Conservation (phyloP, 1,139 yeast genomes). For the Candida glucosophila region DNA sequence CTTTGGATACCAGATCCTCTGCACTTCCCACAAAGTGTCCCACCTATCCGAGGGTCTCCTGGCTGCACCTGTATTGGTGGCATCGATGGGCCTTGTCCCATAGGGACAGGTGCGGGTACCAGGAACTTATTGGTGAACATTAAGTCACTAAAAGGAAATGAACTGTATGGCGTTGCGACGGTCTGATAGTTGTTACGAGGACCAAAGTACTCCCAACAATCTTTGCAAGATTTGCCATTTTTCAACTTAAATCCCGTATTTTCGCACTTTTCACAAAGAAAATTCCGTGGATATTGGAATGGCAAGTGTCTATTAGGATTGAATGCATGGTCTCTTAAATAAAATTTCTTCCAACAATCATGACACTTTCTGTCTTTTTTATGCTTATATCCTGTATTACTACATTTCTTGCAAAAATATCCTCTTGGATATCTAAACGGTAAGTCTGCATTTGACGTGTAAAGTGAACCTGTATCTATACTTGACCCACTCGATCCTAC, state of each 20-base stretch:
- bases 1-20: slow-evolving; percentile 57
- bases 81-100: slow-evolving; percentile 5
- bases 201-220: slow-evolving; percentile 64
- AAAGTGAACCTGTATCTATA: slow-evolving; percentile 6
- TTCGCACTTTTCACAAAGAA: slow-evolving; percentile 58
- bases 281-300: slow-evolving; percentile 50
- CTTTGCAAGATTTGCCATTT: slow-evolving; percentile 59
- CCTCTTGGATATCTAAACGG: slow-evolving; percentile 49
- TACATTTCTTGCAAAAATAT: slow-evolving; percentile 29
- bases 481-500: no score
- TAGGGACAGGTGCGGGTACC: slow-evolving; percentile 6
- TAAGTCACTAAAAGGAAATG: slow-evolving; percentile 3
- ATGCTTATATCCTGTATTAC: slow-evolving; percentile 30
- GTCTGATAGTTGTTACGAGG: slow-evolving; percentile 21
- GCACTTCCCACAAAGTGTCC: slow-evolving; percentile 69
- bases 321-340: slow-evolving; percentile 20
- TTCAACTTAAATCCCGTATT: slow-evolving; percentile 66
- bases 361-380: slow-evolving; percentile 23
- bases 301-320: slow-evolving; percentile 33
- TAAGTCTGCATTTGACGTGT: slow-evolving; percentile 27
- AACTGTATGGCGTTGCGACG: slow-evolving; percentile 5
- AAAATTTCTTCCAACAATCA: slow-evolving; percentile 29
- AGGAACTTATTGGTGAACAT: slow-evolving; percentile 4
- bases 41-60: slow-evolving; percentile 83
- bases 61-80: slow-evolving; percentile 50